Evolutionary conservation across 169 alveolate genomes (phyloP).

Genomic region (Eimeria praecox): DNA sequence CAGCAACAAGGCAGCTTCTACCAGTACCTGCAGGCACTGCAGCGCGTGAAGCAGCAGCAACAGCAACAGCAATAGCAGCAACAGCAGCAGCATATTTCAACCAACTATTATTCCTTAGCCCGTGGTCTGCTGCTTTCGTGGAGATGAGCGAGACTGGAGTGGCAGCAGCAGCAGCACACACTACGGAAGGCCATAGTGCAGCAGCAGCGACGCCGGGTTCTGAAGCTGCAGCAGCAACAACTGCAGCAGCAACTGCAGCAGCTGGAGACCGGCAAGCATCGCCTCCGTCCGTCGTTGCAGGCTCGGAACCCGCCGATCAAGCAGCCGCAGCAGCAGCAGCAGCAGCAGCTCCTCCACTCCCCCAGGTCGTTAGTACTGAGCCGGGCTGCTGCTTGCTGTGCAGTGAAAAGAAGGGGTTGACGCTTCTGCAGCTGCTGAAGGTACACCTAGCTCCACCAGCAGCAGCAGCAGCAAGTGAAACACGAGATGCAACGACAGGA

Average conservation of each 20-base stretch:
- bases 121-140: neutral
- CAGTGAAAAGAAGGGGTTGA: constrained; percentile 42
- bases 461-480: constrained; percentile 9
- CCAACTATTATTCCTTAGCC: neutral
- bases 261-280: neutral
- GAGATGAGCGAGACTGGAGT: constrained; percentile 48
- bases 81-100: constrained; percentile 1
- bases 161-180: constrained; percentile 60
- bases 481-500: neutral
- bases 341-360: constrained; percentile 50
- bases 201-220: constrained; percentile 16
- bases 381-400: constrained; percentile 63
- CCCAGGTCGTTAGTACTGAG: constrained; percentile 39
- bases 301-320: constrained; percentile 19
- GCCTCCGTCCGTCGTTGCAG: neutral
- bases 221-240: constrained; percentile 7
- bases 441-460: constrained; percentile 34
- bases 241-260: neutral
- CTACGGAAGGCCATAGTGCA: constrained; percentile 6
- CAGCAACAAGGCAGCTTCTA: neutral
- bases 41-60: neutral
- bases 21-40: neutral
- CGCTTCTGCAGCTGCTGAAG: constrained; percentile 49
- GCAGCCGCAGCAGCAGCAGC: constrained; percentile 39
- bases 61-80: constrained; percentile 22